These are phyloP conservation scores for Metschnikowia rubicola DNA, from an alignment of 805 yeast species.

Conservation along the genomic window DNA sequence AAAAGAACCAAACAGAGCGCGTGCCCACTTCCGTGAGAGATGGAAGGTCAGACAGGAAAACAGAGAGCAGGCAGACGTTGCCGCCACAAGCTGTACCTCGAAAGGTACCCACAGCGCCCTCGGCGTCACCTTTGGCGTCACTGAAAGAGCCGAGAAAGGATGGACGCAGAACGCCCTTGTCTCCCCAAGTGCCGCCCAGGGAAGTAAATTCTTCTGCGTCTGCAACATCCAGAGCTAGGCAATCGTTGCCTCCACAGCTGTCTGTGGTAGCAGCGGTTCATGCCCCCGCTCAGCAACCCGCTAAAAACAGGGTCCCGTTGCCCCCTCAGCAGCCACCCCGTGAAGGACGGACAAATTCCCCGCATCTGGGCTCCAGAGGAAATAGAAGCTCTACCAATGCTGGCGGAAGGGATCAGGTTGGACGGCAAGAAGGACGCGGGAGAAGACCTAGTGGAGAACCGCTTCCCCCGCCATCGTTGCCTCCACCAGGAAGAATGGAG, in stretches of 20 bases:
- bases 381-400: constrained; percentile 11
- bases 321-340: constrained; percentile 22
- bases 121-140: no score
- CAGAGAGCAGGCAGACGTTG: no score
- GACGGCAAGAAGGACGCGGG: constrained; percentile 3
- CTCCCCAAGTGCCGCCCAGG: constrained; percentile 20
- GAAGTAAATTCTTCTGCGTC: not conserved
- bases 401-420: constrained; percentile 11
- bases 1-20: no score
- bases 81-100: no score
- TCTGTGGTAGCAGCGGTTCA: not conserved
- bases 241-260: constrained; percentile 15
- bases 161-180: constrained; percentile 20
- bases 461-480: constrained; percentile 16
- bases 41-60: no score
- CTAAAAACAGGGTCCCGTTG: constrained; percentile 18
- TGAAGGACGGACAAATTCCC: not conserved
- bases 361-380: constrained; percentile 7
- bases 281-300: not conserved
- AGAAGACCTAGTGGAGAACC: constrained; percentile 11
- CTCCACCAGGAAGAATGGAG: constrained; percentile 13
- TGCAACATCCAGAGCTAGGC: not conserved
- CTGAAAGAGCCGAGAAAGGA: no score
- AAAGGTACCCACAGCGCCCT: no score
- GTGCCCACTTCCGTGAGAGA: no score